These are phyloP conservation scores for Tinospora cordifolia DNA, from an alignment of 164 flowering plant species.

Conservation along the genomic window DNA sequence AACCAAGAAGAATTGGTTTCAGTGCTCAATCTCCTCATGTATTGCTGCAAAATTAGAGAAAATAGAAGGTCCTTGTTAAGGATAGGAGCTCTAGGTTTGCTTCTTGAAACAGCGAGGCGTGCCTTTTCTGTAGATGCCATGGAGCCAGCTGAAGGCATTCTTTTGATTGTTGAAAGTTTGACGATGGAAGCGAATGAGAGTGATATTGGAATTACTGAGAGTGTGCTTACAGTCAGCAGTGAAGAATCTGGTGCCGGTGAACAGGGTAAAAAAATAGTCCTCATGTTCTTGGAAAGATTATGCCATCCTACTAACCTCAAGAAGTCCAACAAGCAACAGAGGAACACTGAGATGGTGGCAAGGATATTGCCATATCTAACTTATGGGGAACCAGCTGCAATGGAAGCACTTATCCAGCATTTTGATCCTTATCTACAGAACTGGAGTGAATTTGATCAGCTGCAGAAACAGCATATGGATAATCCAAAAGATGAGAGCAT, in stretches of 20 bases:
- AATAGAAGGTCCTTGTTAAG: conserved; percentile 72
- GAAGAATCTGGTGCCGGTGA: conserved; percentile 83
- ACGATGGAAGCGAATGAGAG: conserved; percentile 95
- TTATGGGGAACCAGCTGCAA: conserved; percentile 94
- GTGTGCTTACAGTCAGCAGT: conserved; percentile 63
- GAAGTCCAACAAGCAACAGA: conserved; percentile 91
- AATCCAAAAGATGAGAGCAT: conserved; percentile 67
- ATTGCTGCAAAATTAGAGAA: conserved; percentile 94
- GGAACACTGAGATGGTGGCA: conserved; percentile 99
- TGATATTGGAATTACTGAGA: conserved; percentile 67
- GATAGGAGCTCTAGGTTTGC: conserved; percentile 75
- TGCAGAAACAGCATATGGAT: conserved; percentile 63
- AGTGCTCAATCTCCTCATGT: conserved; percentile 85
- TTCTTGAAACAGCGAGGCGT: conserved; percentile 94
- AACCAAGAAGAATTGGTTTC: conserved; percentile 85
- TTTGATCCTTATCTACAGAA: conserved; percentile 76
- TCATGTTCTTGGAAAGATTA: conserved; percentile 88
- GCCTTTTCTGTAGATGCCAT: conserved; percentile 97
- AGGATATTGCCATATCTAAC: conserved; percentile 95
- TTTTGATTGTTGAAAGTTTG: conserved; percentile 89
- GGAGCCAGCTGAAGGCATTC: conserved; percentile 99
- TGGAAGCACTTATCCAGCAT: conserved; percentile 94
- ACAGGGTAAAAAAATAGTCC: conserved; percentile 94
- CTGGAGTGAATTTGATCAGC: conserved; percentile 73
- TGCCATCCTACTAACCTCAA: conserved; percentile 73